These are phyloP conservation scores for Ceratocystis alfenasii DNA, from an alignment of 2,329 filamentous ascomycete genomes.

Conservation along the genomic window DNA sequence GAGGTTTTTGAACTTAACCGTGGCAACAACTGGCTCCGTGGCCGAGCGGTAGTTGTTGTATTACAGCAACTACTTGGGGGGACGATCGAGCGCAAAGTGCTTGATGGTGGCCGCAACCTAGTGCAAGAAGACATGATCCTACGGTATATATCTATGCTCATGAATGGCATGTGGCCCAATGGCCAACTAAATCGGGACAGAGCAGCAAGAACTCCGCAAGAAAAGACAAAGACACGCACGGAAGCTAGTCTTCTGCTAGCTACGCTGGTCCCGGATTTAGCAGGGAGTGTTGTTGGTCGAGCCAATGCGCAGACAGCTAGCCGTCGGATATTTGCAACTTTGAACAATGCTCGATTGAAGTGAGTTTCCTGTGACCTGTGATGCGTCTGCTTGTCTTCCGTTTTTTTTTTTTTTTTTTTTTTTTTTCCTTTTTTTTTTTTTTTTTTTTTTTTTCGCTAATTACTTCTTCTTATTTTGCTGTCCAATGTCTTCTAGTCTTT, in stretches of 20 bases:
- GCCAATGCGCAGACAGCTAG: conserved; percentile 85
- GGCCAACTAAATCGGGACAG: conserved; percentile 42
- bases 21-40: conserved; percentile 94
- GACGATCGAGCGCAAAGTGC: conserved; percentile 89
- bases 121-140: conserved; percentile 68
- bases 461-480: not conserved
- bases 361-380: conserved; percentile 36
- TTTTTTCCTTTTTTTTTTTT: not conserved
- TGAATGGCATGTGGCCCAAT: conserved; percentile 71
- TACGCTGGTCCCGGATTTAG: conserved; percentile 80
- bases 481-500: not conserved
- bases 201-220: conserved; percentile 49
- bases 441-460: not conserved
- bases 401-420: not conserved
- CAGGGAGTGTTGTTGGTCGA: conserved; percentile 82
- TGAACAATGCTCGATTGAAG: conserved; percentile 89
- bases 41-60: conserved; percentile 88
- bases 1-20: conserved; percentile 90
- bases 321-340: conserved; percentile 72
- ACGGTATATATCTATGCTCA: conserved; percentile 61
- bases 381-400: not conserved
- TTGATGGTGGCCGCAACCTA: conserved; percentile 65
- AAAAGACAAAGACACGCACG: conserved; percentile 68
- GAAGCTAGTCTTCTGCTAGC: conserved; percentile 84
- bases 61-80: conserved; percentile 90